Percentiles rank a stretch among this genome's conserved stretches.
Conservation (phyloP, 805 yeast species). For the Candida parachauliodes region DNA sequence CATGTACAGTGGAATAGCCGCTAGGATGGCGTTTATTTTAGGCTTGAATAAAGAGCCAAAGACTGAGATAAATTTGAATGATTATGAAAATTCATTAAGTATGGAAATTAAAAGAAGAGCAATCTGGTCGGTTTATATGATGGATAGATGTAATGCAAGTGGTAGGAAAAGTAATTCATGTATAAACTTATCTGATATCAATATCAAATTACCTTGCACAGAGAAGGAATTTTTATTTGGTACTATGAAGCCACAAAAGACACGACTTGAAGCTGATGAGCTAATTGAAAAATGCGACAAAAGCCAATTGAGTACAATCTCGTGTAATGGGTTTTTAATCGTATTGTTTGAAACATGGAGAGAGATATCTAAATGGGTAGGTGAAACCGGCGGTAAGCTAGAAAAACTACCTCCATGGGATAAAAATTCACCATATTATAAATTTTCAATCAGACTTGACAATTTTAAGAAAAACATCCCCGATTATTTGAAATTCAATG, state of each 20-base stretch:
- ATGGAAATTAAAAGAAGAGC: constrained; percentile 33
- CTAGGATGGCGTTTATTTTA: constrained; percentile 34
- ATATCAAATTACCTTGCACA: constrained; percentile 26
- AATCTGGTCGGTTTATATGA: constrained; percentile 40
- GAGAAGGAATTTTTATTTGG: constrained; percentile 31
- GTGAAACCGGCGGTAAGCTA: constrained; percentile 28
- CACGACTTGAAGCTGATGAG: constrained; percentile 13
- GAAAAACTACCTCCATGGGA: constrained; percentile 29
- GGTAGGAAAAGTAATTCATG: constrained; percentile 32
- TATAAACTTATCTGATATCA: constrained; percentile 29
- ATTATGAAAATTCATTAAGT: constrained; percentile 16
- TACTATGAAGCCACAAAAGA: constrained; percentile 11
- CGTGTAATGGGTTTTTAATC: constrained; percentile 24
- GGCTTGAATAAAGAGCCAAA: constrained; percentile 21
- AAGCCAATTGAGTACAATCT: constrained; percentile 1
- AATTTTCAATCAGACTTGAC: constrained; percentile 21
- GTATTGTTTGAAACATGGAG: constrained; percentile 36
- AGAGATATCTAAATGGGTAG: constrained; percentile 35
- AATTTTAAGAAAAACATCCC: constrained; percentile 23
- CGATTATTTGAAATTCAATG: constrained; percentile 16
- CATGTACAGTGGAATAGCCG: constrained; percentile 36
- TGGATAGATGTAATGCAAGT: constrained; percentile 39
- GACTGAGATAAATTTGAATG: constrained; percentile 9
- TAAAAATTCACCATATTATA: constrained; percentile 20
- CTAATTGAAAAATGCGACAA: constrained; percentile 9